phyloP scores from a whole-genome alignment of 495 filamentous ascomycete genomes.

The Echria macrotheca region DNA sequence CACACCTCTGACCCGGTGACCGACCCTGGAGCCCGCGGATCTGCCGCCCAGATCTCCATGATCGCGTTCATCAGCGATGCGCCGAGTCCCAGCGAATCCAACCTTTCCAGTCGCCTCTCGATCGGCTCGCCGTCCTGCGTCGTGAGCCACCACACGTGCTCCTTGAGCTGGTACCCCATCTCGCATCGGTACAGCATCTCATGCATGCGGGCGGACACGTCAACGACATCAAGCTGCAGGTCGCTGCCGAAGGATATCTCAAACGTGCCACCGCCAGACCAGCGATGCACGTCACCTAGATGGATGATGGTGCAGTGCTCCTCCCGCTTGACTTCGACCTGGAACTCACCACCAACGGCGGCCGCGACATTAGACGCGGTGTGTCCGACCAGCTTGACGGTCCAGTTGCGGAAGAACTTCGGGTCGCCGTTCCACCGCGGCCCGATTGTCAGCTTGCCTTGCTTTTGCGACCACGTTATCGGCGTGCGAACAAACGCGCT shows the following conservation, averaged over 20 bases:
- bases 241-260: slow-evolving; percentile 30
- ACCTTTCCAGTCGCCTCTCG: slow-evolving; percentile 25
- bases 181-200: slow-evolving; percentile 37
- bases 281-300: slow-evolving; percentile 16
- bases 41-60: slow-evolving; percentile 41
- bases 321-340: too few species aligned
- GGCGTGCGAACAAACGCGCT: slow-evolving; percentile 22
- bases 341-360: too few species aligned
- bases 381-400: slow-evolving; percentile 18
- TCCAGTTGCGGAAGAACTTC: slow-evolving; percentile 17
- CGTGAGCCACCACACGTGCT: slow-evolving; percentile 34
- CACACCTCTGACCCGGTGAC: slow-evolving; percentile 18
- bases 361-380: slow-evolving; percentile 3
- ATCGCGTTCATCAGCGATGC: slow-evolving; percentile 33
- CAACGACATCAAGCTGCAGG: slow-evolving; percentile 30
- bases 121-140: slow-evolving; percentile 13
- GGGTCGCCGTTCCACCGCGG: slow-evolving; percentile 18
- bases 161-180: slow-evolving; percentile 38
- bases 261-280: slow-evolving; percentile 10
- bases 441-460: slow-evolving; percentile 21
- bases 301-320: slow-evolving; percentile 3
- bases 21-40: slow-evolving; percentile 20
- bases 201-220: slow-evolving; percentile 23
- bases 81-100: slow-evolving; percentile 31
- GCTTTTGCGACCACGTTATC: slow-evolving; percentile 23